These are phyloP conservation scores for Pichia sporocuriosa DNA, from an alignment of 805 yeast species.

Conservation along the genomic window DNA sequence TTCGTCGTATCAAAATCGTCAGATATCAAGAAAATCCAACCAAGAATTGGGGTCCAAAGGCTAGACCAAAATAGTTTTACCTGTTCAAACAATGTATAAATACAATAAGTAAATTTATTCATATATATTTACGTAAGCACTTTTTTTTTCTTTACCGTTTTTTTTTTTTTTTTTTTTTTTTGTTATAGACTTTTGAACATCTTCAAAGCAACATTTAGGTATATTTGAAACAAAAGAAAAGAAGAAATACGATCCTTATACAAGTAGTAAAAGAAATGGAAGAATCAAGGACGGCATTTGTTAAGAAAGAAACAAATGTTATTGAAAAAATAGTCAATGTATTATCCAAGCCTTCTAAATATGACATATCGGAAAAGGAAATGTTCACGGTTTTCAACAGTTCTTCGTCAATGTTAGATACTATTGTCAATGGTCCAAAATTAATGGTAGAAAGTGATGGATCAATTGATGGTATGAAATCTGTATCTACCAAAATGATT, in stretches of 20 bases:
- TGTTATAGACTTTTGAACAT: no score
- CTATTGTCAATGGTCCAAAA: conserved; percentile 8
- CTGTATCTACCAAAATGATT: conserved; percentile 19
- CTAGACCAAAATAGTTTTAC: conserved; percentile 47
- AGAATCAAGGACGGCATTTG: conserved; percentile 1
- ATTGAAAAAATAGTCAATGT: conserved; percentile 22
- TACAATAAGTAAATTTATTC: no score
- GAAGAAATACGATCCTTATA: no score
- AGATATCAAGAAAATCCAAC: conserved; percentile 90
- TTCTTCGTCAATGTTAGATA: conserved; percentile 10
- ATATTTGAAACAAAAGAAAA: no score
- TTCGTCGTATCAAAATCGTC: conserved; percentile 73
- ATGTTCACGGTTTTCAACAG: conserved; percentile 18
- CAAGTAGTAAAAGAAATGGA: no score
- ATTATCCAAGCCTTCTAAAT: conserved; percentile 18
- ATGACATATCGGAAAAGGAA: conserved; percentile 15
- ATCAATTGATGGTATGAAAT: no score
- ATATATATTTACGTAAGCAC: no score
- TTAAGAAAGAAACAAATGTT: conserved; percentile 19
- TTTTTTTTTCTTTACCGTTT: no score
- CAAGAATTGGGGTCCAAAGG: conserved; percentile 85
- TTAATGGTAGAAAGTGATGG: neutral
- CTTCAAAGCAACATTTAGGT: no score
- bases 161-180: no score
- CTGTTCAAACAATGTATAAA: no score